phyloP scores from a whole-genome alignment of 495 filamentous ascomycete genomes.

The Penicillium malachiteum region DNA sequence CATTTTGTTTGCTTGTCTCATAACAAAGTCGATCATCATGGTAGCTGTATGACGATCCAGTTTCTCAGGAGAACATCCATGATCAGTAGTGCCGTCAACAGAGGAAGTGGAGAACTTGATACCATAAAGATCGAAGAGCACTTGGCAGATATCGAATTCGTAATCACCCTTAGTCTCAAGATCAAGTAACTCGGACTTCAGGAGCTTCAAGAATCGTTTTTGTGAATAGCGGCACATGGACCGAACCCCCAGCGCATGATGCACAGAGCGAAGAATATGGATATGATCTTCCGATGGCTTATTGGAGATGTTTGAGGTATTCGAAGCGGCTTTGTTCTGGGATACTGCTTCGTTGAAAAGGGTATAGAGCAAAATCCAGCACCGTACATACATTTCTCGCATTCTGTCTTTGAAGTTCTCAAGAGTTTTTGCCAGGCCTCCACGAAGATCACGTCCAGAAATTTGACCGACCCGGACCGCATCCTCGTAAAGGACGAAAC shows the following conservation, averaged over 20 bases:
- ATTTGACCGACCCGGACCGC: slow-evolving; percentile 71
- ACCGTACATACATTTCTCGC: slow-evolving; percentile 83
- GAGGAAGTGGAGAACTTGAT: slow-evolving; percentile 74
- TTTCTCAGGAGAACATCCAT: slow-evolving; percentile 70
- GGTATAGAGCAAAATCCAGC: slow-evolving; percentile 77
- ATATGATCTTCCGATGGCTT: slow-evolving; percentile 66
- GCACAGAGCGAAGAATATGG: slow-evolving; percentile 72
- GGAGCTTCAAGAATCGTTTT: slow-evolving; percentile 82
- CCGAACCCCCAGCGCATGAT: slow-evolving; percentile 81
- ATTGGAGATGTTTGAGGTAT: slow-evolving; percentile 40
- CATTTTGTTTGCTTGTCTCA: slow-evolving; percentile 75
- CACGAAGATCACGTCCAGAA: slow-evolving; percentile 39
- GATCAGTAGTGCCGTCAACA: slow-evolving; percentile 66
- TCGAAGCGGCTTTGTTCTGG: slow-evolving; percentile 54
- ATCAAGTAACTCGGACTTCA: slow-evolving; percentile 76
- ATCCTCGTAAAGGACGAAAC: slow-evolving; percentile 78
- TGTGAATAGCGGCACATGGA: slow-evolving; percentile 82
- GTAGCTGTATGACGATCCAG: slow-evolving; percentile 74
- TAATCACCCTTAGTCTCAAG: slow-evolving; percentile 62
- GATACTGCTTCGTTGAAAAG: slow-evolving; percentile 71
- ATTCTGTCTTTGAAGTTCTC: slow-evolving; percentile 67
- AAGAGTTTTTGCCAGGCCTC: slow-evolving; percentile 42
- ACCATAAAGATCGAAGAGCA: slow-evolving; percentile 86
- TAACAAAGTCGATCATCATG: slow-evolving; percentile 77
- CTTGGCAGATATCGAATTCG: slow-evolving; percentile 78